phyloP scores from a whole-genome alignment of 1,284 basidiomycete genomes.

The Apiotrichum domesticum region DNA sequence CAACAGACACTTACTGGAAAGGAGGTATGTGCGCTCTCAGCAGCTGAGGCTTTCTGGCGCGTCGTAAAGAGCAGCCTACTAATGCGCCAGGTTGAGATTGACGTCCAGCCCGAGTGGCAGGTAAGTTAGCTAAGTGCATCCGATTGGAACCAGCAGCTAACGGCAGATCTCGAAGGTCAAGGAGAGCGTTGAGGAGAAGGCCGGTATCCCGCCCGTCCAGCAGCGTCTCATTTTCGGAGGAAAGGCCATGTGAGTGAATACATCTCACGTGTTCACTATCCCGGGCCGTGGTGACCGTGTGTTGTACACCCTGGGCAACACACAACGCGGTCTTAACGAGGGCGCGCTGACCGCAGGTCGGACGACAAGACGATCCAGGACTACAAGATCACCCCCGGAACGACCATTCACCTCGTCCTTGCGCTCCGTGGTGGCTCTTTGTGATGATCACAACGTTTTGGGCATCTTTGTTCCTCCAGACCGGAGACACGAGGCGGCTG shows the following conservation, averaged over 20 bases:
- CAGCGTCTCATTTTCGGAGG: constrained; percentile 93
- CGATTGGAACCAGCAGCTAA: constrained; percentile 1
- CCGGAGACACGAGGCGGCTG: no score
- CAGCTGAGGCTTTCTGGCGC: background rate
- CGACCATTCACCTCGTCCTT: constrained; percentile 85
- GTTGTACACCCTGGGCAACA: no score
- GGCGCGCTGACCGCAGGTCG: constrained; percentile 43
- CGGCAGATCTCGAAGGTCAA: constrained; percentile 86
- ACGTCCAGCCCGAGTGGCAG: constrained; percentile 88
- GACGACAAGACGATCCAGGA: constrained; percentile 86
- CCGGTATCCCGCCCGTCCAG: constrained; percentile 94
- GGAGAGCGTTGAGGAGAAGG: constrained; percentile 98
- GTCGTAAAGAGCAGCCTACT: background rate
- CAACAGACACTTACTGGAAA: constrained; percentile 39
- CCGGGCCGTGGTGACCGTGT: no score
- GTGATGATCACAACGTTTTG: no score
- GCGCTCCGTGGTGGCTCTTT: constrained; percentile 72
- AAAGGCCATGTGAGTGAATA: constrained; percentile 77
- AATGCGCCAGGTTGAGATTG: constrained; percentile 59
- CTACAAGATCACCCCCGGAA: constrained; percentile 71
- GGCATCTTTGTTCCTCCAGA: no score
- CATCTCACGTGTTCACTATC: background rate
- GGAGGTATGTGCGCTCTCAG: constrained; percentile 27
- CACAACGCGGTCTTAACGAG: background rate
- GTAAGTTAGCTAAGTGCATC: constrained; percentile 48